phyloP scores from a whole-genome alignment of 306 rosid species.

The Bauhinia variegata region DNA sequence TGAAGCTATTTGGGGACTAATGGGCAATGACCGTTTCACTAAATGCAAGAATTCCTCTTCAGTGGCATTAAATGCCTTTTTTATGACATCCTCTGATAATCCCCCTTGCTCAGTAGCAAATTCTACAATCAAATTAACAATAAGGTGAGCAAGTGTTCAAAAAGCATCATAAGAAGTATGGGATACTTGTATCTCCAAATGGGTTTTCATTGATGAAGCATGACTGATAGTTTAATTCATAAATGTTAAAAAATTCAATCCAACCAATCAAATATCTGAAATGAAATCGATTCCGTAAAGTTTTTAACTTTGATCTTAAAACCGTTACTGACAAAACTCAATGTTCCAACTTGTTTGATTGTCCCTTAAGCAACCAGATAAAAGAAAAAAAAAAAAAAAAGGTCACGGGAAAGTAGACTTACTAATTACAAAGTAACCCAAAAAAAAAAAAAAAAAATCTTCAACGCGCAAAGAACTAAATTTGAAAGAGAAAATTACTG shows the following conservation, averaged over 20 bases:
- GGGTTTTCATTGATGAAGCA: neutral
- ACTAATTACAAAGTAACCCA: neutral
- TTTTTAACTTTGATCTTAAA: constrained; percentile 3
- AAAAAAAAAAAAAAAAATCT: neutral
- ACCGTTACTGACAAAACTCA: neutral
- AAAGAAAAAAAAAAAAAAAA: neutral
- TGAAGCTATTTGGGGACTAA: constrained; percentile 77
- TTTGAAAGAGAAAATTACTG: constrained; percentile 38
- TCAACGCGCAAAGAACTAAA: neutral
- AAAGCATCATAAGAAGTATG: neutral
- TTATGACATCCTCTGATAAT: constrained; percentile 77
- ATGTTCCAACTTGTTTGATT: neutral
- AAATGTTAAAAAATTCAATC: neutral
- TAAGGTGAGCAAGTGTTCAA: neutral
- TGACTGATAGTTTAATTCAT: neutral
- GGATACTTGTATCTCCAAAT: too few relatives aligned
- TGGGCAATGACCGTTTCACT: constrained; percentile 65
- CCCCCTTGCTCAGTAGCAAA: constrained; percentile 87
- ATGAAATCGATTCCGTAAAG: neutral
- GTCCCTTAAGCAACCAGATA: constrained; percentile 4
- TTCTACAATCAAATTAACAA: constrained; percentile 53
- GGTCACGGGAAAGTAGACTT: neutral
- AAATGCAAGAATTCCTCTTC: constrained; percentile 79
- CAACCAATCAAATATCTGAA: constrained; percentile 4
- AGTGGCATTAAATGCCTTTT: constrained; percentile 81